Evolutionary conservation across 2,329 filamentous ascomycete genomes (phyloP).

Genomic region (Lecanicillium sp.): DNA sequence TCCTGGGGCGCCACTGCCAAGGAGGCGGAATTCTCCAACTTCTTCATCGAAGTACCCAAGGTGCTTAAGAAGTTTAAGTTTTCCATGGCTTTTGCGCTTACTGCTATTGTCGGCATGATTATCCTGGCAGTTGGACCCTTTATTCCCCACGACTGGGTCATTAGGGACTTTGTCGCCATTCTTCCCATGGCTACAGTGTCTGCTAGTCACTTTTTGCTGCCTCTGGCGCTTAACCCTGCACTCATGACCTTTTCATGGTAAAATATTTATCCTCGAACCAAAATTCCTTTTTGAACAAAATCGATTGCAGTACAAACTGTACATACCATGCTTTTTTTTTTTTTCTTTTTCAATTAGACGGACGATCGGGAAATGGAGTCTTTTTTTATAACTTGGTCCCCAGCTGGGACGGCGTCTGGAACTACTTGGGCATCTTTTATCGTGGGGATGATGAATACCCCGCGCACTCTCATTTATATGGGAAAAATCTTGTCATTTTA

Average conservation of each 20-base stretch:
- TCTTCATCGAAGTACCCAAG: constrained; percentile 76
- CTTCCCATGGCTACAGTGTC: constrained; percentile 67
- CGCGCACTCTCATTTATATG: too few relatives aligned
- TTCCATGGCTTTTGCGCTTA: constrained; percentile 52
- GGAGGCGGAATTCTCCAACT: constrained; percentile 72
- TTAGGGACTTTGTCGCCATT: constrained; percentile 67
- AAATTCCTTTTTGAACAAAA: too few relatives aligned
- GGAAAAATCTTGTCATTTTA: too few relatives aligned
- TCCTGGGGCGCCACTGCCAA: constrained; percentile 79
- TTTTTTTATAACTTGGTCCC: too few relatives aligned
- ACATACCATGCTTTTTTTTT: too few relatives aligned
- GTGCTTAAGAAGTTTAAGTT: constrained; percentile 75
- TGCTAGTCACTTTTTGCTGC: constrained; percentile 60
- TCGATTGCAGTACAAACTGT: too few relatives aligned
- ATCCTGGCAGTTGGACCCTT: constrained; percentile 55
- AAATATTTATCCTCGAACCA: constrained; percentile 6
- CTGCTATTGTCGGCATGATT: constrained; percentile 54
- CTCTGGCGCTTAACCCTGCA: constrained; percentile 68
- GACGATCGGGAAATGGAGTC: too few relatives aligned
- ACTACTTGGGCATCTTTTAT: too few relatives aligned
- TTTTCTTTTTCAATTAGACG: too few relatives aligned
- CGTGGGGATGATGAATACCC: too few relatives aligned
- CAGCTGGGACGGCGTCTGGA: too few relatives aligned
- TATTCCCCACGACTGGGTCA: constrained; percentile 56
- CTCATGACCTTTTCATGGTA: constrained; percentile 75